Evolutionary conservation across 306 rosid genomes (phyloP), one percentile per base, ranked within the genome.

Genomic region (Glycine tomentella): DNA sequence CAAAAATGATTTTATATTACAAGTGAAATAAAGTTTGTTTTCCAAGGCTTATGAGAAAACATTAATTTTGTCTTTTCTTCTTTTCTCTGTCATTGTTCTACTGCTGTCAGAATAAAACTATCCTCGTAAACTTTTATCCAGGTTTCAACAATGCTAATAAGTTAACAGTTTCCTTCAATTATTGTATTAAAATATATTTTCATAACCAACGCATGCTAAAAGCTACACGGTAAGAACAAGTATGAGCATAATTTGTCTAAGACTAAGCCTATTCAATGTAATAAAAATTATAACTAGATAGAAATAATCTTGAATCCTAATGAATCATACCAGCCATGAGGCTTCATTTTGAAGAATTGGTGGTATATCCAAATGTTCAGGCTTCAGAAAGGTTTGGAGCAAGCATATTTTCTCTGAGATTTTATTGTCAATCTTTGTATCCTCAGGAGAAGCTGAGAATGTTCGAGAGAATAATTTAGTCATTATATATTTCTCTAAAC

Each of bases 401-500:
- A 83, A 55, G 64, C 81, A 38, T 66, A 88, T 89, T 80, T 91
- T 91, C 70, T 20, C 20, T 0, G 85, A 86, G 72, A 88, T 72
- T 83, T 89, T 85, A 63, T 73, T 69, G 82, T 91, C 93, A 38
- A 77, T 83, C 86, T 80, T 86, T 6, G 56, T 36, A 80, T 92
- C 97, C 82, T 90, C 92, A 0, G 81, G 75, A 56, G 78, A 79
- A 78, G 88, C 83, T 67, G 87, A 59, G 9, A 90, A 92, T 51
- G 91, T 88, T 63, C 97, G 82, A 3, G 92, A 62, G 86, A 88
- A 92, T 87, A 92, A 79, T 69, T 90, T 92, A 57, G 94, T 90
- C 97, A 90, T 84, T 69, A 92, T 77, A 81, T 92, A 92, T 79
- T 92, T 90, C 79, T 92, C 94, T 81, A 92, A 84, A 64, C 91